Evolutionary conservation across 495 filamentous ascomycete genomes (phyloP).

Genomic region (Xylaria curta): DNA sequence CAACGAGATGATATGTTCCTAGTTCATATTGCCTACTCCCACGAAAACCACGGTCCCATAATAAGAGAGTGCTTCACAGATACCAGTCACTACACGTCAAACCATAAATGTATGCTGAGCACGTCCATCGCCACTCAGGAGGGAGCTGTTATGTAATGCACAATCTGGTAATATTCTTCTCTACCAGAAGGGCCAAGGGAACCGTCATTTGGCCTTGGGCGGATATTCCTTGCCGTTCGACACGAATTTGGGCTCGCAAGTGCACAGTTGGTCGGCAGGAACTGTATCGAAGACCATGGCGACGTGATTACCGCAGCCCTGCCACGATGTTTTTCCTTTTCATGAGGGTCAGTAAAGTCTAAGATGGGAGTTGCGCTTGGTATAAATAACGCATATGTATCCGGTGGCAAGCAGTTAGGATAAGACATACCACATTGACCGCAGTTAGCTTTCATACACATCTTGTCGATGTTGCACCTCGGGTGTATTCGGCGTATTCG

Average conservation of each 20-base stretch:
- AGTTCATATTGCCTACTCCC: not conserved
- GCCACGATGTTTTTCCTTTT: conserved; percentile 69
- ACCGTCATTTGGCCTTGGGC: conserved; percentile 52
- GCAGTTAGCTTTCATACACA: conserved; percentile 43
- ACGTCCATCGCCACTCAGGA: too few relatives aligned
- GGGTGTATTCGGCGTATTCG: not conserved
- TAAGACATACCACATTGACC: conserved; percentile 33
- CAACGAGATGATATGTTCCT: not conserved
- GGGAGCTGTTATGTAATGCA: not conserved
- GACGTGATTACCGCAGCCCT: conserved; percentile 74
- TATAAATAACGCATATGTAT: not conserved
- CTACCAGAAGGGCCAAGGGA: conserved; percentile 22
- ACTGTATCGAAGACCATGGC: conserved; percentile 69
- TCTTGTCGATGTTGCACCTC: conserved; percentile 26
- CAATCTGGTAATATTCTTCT: not conserved
- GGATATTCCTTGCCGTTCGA: conserved; percentile 67
- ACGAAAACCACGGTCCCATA: not conserved
- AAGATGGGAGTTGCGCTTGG: not conserved
- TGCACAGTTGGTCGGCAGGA: conserved; percentile 65
- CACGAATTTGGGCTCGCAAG: conserved; percentile 67
- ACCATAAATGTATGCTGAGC: not conserved
- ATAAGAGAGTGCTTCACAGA: not conserved
- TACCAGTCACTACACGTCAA: not conserved
- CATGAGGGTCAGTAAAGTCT: not conserved
- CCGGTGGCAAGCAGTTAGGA: too few relatives aligned